These are phyloP conservation scores for Lepidium aucheri DNA, from an alignment of 345 rosid species.

Conservation along the genomic window DNA sequence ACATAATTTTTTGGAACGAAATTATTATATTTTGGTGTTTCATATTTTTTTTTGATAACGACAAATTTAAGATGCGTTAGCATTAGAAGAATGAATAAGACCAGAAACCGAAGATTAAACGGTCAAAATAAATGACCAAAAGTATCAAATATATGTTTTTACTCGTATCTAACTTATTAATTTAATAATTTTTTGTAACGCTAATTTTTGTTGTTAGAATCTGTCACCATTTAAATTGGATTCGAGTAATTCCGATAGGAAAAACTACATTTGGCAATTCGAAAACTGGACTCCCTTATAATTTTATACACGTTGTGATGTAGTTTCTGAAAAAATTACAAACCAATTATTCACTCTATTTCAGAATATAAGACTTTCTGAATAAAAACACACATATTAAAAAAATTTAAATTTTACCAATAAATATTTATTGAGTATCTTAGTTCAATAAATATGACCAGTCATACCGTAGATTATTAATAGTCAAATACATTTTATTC, in stretches of 20 bases:
- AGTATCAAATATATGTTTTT: no score
- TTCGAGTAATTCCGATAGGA: neutral
- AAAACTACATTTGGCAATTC: neutral
- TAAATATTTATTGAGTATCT: no score
- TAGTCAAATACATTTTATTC: no score
- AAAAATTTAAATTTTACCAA: no score
- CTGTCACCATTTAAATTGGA: neutral
- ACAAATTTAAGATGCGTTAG: neutral
- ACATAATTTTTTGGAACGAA: no score
- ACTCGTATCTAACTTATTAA: neutral
- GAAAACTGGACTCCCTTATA: neutral
- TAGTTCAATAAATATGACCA: no score
- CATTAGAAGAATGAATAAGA: no score
- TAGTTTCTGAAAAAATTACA: neutral
- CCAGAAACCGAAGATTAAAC: no score
- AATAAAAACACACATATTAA: no score
- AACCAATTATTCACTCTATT: neutral
- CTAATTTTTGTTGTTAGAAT: neutral
- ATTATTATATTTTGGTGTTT: neutral
- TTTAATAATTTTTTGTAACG: neutral
- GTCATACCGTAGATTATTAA: no score
- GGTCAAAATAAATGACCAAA: no score
- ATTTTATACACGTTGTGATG: neutral
- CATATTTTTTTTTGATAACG: neutral
- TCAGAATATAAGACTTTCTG: no score